Evolutionary conservation across 768 basidiomycete genomes (phyloP), one percentile per base, ranked within the genome.

Genomic region (Cantharellus anzutake): DNA sequence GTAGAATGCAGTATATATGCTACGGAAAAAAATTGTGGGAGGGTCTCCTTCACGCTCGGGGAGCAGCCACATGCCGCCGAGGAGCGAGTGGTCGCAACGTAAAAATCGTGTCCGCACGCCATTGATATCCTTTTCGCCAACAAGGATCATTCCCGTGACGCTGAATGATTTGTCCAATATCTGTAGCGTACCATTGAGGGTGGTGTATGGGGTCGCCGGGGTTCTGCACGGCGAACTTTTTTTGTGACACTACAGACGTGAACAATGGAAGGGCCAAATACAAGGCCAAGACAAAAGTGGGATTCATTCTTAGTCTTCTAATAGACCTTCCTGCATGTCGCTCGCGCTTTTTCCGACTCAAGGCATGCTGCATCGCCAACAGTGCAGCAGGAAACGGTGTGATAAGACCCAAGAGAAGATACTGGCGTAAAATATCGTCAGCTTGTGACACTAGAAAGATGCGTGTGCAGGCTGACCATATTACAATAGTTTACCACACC

Each of bases 1-100:
- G 3, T 85, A 75, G 67, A 97, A 97, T 0, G 90, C 76, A 29
- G 74, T 76, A 67, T 94, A 94, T 53, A 93, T 82, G 1, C 86
- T 86, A 65, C 88, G 84, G 5, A 85, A 84, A 0, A 86, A 70
- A 53, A 77, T 74, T 44, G 77, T 59, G 4, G 73, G 73, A 42
- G 69, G 67, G 3, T 76, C 72, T 40, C 51, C 4, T 53, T 62
- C 53, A 34, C 51, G 53, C 2, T 64, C 65, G 0, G 64, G 59
- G 37, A 57, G 29, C 37, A 81, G 79, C 94, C 94, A 97, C 53
- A 86, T 80, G 3, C 94, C 80, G 3, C 80, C 80, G 1, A 81
- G 70, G 7, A 81, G 66, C 4, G 74, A 75, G 60, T 79, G 78
- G 55, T 79, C 78, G 29, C 75, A 77, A n/a, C 80, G 68, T 34